Conservation (phyloP, 1,284 basidiomycete genomes). For the Cronartium quercuum region DNA sequence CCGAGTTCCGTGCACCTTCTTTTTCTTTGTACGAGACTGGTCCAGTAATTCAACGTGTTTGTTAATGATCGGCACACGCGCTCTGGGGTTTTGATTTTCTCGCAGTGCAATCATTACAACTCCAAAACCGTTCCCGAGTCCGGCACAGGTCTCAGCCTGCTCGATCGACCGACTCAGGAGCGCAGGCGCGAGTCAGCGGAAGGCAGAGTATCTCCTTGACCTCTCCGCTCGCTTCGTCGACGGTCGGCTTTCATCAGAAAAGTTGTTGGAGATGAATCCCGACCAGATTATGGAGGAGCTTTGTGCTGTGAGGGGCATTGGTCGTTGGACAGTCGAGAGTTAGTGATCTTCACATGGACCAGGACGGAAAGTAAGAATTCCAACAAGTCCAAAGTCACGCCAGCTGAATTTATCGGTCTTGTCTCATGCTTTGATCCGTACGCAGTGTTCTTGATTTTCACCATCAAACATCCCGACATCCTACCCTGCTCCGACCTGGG, state of each 20-base stretch:
- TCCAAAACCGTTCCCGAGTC: slow-evolving; percentile 60
- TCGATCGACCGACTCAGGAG: slow-evolving; percentile 59
- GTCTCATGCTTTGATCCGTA: slow-evolving; percentile 40
- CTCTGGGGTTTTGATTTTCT: not conserved
- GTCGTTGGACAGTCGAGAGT: slow-evolving; percentile 50
- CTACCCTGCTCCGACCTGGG: slow-evolving; percentile 65
- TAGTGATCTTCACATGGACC: slow-evolving; percentile 38
- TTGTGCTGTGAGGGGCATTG: slow-evolving; percentile 71
- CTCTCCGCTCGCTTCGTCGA: slow-evolving; percentile 69
- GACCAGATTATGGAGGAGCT: slow-evolving; percentile 64
- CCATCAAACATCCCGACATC: slow-evolving; percentile 71
- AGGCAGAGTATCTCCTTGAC: slow-evolving; percentile 77
- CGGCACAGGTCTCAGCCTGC: slow-evolving; percentile 60
- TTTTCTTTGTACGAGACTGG: not conserved
- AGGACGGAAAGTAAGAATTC: no score
- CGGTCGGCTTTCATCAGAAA: slow-evolving; percentile 65
- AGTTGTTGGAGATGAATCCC: slow-evolving; percentile 64
- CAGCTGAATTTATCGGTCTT: slow-evolving; percentile 39
- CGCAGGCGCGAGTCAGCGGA: slow-evolving; percentile 69
- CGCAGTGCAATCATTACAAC: not conserved
- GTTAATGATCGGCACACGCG: not conserved
- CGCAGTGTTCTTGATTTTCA: slow-evolving; percentile 79
- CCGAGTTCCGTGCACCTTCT: not conserved
- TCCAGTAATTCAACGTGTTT: not conserved
- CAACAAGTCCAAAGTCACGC: not conserved